A percentile compares a stretch with the other conserved stretches of the same genome.
phyloP scores from a whole-genome alignment of 2,329 filamentous ascomycete species.

The Diaporthe velutina region DNA sequence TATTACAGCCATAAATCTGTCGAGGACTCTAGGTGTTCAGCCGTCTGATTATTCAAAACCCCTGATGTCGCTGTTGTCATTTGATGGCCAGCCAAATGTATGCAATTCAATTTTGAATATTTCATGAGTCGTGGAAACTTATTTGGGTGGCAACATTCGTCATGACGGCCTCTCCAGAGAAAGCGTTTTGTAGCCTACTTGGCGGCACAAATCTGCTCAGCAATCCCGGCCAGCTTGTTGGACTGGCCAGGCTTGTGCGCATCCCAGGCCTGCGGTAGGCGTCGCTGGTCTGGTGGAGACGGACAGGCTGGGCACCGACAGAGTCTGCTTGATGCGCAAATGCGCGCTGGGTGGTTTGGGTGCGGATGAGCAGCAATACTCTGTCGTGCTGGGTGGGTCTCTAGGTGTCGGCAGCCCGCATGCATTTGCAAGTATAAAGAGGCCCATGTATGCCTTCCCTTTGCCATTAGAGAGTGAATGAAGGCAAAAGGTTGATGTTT shows the following conservation, averaged over 20 bases:
- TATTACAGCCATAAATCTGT: no score
- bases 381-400: neutral
- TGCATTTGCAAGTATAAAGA: neutral
- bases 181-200: neutral
- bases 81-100: no score
- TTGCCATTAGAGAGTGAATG: neutral
- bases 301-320: neutral
- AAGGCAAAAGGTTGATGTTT: neutral
- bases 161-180: no score
- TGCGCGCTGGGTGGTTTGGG: neutral
- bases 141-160: no score
- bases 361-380: neutral
- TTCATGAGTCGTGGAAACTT: no score
- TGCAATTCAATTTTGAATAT: no score
- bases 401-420: neutral
- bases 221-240: neutral
- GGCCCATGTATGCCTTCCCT: no score
- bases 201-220: neutral
- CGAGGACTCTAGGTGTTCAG: no score
- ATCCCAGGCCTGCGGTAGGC: neutral
- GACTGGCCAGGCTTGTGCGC: neutral
- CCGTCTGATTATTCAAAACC: no score
- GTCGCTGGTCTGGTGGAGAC: neutral
- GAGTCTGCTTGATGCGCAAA: slow-evolving; percentile 11
- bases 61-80: no score